These are phyloP conservation scores for Lichtheimia hyalospora DNA, from an alignment of 371 early-diverging fungal species.

Conservation along the genomic window DNA sequence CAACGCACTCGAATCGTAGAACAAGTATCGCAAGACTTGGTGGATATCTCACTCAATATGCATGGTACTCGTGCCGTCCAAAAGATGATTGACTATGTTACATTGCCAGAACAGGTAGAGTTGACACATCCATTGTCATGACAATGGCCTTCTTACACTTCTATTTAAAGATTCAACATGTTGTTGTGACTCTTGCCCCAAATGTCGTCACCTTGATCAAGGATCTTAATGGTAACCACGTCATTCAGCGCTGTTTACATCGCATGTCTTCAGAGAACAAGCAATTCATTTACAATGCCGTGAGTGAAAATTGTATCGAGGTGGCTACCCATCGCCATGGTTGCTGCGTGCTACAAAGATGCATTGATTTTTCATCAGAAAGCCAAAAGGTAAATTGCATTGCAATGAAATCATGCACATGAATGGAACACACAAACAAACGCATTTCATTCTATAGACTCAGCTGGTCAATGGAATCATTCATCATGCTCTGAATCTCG, in stretches of 20 bases:
- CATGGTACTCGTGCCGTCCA: slow-evolving; percentile 98
- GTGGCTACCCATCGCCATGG: slow-evolving; percentile 96
- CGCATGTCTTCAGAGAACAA: slow-evolving; percentile 68
- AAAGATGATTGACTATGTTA: slow-evolving; percentile 87
- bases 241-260: slow-evolving; percentile 93
- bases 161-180: slow-evolving; percentile 58
- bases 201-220: slow-evolving; percentile 87
- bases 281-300: slow-evolving; percentile 88
- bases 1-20: slow-evolving; percentile 77
- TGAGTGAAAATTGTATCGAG: slow-evolving; percentile 76
- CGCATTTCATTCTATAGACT: slow-evolving; percentile 21
- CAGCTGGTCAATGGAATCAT: slow-evolving; percentile 82
- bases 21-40: slow-evolving; percentile 71
- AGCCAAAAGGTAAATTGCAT: slow-evolving; percentile 56
- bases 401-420: too few species aligned
- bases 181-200: slow-evolving; percentile 71
- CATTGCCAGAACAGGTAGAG: slow-evolving; percentile 57
- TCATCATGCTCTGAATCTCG: slow-evolving; percentile 73
- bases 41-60: slow-evolving; percentile 87
- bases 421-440: neutral
- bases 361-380: slow-evolving; percentile 85
- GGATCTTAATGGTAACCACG: slow-evolving; percentile 98
- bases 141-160: neutral
- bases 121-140: neutral
- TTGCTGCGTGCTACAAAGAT: slow-evolving; percentile 96